Conservation (phyloP, 495 filamentous ascomycete species). For the Glarea lozoyensis region DNA sequence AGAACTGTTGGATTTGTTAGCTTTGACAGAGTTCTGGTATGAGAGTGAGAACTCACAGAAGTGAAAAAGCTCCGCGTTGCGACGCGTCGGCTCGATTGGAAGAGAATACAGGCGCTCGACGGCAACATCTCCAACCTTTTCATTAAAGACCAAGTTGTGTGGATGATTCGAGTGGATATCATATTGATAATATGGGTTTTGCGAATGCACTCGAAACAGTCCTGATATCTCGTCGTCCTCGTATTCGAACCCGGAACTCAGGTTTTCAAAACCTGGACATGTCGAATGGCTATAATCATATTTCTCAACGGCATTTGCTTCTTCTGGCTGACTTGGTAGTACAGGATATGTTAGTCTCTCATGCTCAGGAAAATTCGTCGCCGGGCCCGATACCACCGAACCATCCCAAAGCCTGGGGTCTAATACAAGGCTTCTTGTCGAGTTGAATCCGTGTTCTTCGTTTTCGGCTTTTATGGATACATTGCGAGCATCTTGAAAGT, state of each 20-base stretch:
- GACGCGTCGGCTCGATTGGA: constrained; percentile 11
- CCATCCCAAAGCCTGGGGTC: too few species aligned
- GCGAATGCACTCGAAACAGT: not conserved
- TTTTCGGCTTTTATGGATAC: too few species aligned
- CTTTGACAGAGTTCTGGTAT: not conserved
- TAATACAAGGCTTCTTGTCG: too few species aligned
- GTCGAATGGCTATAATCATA: not conserved
- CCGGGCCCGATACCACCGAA: too few species aligned
- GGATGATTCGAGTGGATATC: constrained; percentile 1
- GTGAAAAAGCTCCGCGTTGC: constrained; percentile 15
- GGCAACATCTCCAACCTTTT: constrained; percentile 4
- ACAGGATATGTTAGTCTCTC: too few species aligned
- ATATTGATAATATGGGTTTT: constrained; percentile 1
- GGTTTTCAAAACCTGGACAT: not conserved
- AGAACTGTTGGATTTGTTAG: constrained; percentile 3
- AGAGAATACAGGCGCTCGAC: constrained; percentile 10
- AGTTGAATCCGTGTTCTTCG: too few species aligned
- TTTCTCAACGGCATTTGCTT: not conserved
- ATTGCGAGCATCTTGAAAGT: not conserved
- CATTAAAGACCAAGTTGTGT: not conserved
- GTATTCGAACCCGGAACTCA: not conserved
- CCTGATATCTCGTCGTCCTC: constrained; percentile 5
- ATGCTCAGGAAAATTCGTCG: too few species aligned
- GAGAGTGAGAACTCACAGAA: constrained; percentile 10
- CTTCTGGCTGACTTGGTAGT: too few species aligned